phyloP scores from a whole-genome alignment of 805 yeast genomes.

The Pichia kluyveri region DNA sequence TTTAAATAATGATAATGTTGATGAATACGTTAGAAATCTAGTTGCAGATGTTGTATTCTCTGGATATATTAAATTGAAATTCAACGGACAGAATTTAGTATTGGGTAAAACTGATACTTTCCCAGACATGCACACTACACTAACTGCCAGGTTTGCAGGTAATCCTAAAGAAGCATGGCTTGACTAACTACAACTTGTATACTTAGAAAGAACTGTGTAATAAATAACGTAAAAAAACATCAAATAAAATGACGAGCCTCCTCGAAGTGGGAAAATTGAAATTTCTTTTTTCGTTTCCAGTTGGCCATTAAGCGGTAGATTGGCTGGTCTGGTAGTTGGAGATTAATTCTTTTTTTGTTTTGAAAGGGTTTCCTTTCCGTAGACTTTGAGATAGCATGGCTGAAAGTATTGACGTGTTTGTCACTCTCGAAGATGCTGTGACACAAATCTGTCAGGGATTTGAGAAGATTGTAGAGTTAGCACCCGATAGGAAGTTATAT shows the following conservation, averaged over 20 bases:
- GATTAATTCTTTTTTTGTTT: no score
- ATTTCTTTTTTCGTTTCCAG: no score
- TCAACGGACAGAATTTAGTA: slow-evolving; percentile 22
- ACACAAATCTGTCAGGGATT: slow-evolving; percentile 1
- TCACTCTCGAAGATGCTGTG: slow-evolving; percentile 6
- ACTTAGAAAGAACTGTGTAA: no score
- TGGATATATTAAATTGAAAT: slow-evolving; percentile 43
- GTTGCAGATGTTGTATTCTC: neutral
- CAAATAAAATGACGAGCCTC: no score
- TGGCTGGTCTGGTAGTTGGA: no score
- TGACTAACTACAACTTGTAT: slow-evolving; percentile 6
- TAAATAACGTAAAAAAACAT: no score
- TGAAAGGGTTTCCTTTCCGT: no score
- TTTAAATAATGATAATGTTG: neutral
- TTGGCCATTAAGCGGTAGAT: no score
- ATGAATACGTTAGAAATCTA: neutral
- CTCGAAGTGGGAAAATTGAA: no score
- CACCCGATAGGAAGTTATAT: slow-evolving; percentile 7
- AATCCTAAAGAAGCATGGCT: slow-evolving; percentile 24
- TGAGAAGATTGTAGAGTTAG: slow-evolving; percentile 5
- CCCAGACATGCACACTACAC: slow-evolving; percentile 18
- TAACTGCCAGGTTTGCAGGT: slow-evolving; percentile 13
- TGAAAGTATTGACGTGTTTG: slow-evolving; percentile 1
- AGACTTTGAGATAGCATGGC: neutral
- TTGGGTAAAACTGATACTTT: slow-evolving; percentile 23